A percentile compares a stretch with the other conserved stretches of the same genome.
Evolutionary conservation across 2,329 filamentous ascomycete species (phyloP).

Genomic region (Phialophora macrospora): DNA sequence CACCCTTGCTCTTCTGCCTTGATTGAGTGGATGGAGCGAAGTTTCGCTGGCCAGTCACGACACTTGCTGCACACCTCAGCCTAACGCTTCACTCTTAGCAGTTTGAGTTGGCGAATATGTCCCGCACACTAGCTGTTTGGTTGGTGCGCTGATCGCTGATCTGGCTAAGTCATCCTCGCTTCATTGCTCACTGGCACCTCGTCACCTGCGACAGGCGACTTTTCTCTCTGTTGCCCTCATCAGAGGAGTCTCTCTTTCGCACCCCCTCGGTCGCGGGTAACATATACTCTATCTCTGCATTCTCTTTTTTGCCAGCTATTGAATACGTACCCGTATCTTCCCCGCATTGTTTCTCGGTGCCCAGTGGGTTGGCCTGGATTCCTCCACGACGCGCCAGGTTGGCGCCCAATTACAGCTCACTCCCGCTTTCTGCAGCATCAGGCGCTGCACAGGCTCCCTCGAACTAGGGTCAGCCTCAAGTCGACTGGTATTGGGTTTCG

Average conservation of each 20-base stretch:
- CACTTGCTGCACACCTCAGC: constrained; percentile 7
- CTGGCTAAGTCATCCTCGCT: constrained; percentile 16
- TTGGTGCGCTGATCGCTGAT: constrained; percentile 5
- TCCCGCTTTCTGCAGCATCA: constrained; percentile 14
- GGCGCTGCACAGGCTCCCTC: constrained; percentile 17
- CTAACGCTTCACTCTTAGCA: constrained; percentile 16
- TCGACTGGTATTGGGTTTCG: constrained; percentile 10
- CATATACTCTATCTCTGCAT: background rate
- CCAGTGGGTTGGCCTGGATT: constrained; percentile 18
- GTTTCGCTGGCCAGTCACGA: constrained; percentile 4
- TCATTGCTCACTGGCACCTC: constrained; percentile 10
- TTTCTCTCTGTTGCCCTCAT: constrained; percentile 10
- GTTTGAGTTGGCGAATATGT: constrained; percentile 14
- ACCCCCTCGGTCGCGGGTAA: constrained; percentile 5
- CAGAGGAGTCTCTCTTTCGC: background rate
- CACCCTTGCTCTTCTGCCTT: constrained; percentile 1
- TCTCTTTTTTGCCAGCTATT: constrained; percentile 6
- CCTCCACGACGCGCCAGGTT: constrained; percentile 23
- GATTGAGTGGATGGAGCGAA: constrained; percentile 10
- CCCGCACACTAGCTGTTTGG: constrained; percentile 10
- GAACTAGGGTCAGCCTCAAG: constrained; percentile 23
- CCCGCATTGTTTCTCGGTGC: constrained; percentile 5
- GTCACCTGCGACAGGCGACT: constrained; percentile 22
- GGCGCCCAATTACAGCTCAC: constrained; percentile 23
- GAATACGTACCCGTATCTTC: background rate